Evolutionary conservation across 2,329 filamentous ascomycete genomes (phyloP).

Genomic region (Penicillium sp.): DNA sequence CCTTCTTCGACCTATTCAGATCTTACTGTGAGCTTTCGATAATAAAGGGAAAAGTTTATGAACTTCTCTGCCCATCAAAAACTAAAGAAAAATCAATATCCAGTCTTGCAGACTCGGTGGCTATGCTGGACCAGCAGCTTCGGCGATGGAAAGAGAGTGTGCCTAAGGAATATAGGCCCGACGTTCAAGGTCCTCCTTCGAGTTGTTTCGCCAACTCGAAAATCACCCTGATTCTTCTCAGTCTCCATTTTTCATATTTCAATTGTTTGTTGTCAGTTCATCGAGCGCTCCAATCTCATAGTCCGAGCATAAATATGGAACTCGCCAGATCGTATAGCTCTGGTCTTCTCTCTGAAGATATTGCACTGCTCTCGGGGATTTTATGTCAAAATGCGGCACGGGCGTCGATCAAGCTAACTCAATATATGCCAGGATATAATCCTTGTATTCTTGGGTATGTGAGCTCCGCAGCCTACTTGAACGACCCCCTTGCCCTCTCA

Average conservation of each 20-base stretch:
- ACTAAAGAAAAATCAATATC: neutral
- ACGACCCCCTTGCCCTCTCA: neutral
- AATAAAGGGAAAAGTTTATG: neutral
- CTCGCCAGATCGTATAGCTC: neutral
- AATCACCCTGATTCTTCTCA: neutral
- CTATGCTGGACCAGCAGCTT: neutral
- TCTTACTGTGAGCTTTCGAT: neutral
- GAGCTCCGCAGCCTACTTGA: neutral
- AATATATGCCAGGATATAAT: neutral
- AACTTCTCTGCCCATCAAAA: neutral
- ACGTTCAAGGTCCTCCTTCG: neutral
- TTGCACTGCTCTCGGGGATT: neutral
- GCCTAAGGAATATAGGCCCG: neutral
- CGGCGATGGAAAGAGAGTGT: neutral
- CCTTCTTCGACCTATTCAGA: neutral
- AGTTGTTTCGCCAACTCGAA: neutral
- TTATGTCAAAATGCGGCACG: neutral
- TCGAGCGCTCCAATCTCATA: neutral
- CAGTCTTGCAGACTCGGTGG: neutral
- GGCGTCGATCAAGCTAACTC: neutral
- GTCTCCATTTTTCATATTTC: neutral
- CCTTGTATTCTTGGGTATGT: neutral
- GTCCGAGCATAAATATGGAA: neutral
- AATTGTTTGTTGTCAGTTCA: neutral
- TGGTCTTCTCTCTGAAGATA: neutral